Evolutionary conservation across 2,329 filamentous ascomycete species (phyloP).

Genomic region (Sarocladium kiliense): DNA sequence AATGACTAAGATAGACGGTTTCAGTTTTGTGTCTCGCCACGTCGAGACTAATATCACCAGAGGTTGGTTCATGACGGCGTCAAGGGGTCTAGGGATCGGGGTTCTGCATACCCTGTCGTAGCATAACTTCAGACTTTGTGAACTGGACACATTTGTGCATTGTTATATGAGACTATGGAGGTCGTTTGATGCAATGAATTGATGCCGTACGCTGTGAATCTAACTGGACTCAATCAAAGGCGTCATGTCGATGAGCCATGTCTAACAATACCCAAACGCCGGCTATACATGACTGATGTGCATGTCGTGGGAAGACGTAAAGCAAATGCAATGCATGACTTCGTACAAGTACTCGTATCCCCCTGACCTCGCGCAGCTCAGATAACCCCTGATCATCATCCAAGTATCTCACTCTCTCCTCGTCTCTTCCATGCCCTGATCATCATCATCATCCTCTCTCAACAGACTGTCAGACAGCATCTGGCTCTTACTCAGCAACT

Average conservation of each 20-base stretch:
- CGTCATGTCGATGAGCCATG: too few relatives aligned
- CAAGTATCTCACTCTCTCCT: not conserved
- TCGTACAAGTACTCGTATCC: too few relatives aligned
- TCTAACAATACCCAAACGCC: too few relatives aligned
- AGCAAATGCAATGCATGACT: not conserved
- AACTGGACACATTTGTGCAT: not conserved
- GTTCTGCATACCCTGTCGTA: not conserved
- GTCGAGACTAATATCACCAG: not conserved
- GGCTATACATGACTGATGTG: too few relatives aligned
- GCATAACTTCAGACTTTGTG: not conserved
- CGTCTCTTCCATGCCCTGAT: not conserved
- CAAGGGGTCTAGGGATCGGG: not conserved
- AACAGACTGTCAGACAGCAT: conserved; percentile 45
- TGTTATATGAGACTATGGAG: too few relatives aligned
- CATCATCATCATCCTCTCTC: conserved; percentile 24
- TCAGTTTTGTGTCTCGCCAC: not conserved
- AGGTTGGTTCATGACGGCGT: conserved; percentile 6
- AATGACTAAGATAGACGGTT: conserved; percentile 6
- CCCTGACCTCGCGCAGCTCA: too few relatives aligned
- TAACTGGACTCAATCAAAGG: too few relatives aligned
- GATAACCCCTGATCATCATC: not conserved
- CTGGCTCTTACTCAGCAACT: conserved; percentile 47
- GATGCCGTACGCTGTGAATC: not conserved
- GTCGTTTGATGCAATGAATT: too few relatives aligned
- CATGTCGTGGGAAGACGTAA: too few relatives aligned